A percentile compares a stretch with the other conserved stretches of the same genome.
Conservation (phyloP, 2,329 filamentous ascomycete genomes). For the Elsinoe australis region DNA sequence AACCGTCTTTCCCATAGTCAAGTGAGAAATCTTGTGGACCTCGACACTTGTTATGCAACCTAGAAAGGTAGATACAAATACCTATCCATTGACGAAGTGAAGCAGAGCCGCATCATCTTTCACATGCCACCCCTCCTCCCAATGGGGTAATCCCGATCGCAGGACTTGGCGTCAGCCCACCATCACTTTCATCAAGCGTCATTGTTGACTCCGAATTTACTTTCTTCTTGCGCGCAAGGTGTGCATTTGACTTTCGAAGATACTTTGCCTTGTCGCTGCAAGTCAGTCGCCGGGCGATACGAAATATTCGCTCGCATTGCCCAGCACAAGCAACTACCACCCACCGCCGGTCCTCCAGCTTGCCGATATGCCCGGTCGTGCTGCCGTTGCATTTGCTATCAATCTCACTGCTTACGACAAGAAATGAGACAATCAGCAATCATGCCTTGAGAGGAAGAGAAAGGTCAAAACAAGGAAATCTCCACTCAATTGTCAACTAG, state of each 20-base stretch:
- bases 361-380: constrained; percentile 14
- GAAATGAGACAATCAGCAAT: constrained; percentile 2
- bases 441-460: constrained; percentile 15
- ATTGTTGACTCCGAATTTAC: constrained; percentile 6
- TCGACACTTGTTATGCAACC: no score
- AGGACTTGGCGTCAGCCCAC: constrained; percentile 9
- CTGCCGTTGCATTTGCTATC: constrained; percentile 13
- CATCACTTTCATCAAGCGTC: constrained; percentile 1
- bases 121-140: constrained; percentile 9
- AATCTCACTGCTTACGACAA: constrained; percentile 5
- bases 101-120: background rate
- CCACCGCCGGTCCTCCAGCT: background rate
- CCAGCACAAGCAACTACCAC: background rate
- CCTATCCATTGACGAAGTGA: no score
- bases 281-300: background rate
- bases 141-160: constrained; percentile 2
- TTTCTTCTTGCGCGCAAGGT: background rate
- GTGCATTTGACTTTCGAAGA: background rate
- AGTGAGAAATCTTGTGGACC: background rate
- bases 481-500: background rate
- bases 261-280: no score
- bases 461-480: background rate
- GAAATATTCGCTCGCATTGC: background rate
- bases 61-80: no score
- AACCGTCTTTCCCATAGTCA: constrained; percentile 23